These are phyloP conservation scores for Aureobasidium melanogenum DNA, from an alignment of 2,329 filamentous ascomycete genomes.

Conservation along the genomic window DNA sequence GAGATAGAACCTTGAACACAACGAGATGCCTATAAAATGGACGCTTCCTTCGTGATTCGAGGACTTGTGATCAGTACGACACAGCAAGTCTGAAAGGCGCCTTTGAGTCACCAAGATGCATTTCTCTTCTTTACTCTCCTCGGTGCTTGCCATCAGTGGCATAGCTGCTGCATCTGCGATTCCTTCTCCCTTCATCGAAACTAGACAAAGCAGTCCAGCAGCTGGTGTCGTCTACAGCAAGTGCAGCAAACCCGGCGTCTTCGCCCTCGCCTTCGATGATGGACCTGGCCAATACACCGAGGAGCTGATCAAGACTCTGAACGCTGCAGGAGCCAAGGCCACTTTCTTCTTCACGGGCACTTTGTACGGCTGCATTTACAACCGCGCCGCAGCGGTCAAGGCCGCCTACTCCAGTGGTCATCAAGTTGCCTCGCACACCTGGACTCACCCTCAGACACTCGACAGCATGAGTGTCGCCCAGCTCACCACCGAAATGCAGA, in stretches of 20 bases:
- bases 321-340: conserved; percentile 55
- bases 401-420: conserved; percentile 5
- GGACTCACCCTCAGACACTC: conserved; percentile 1
- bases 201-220: neutral
- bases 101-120: neutral
- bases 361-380: conserved; percentile 8
- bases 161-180: neutral
- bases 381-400: neutral
- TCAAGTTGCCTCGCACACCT: conserved; percentile 9
- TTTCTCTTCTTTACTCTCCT: neutral
- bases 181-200: neutral
- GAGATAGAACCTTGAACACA: neutral
- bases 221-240: conserved; percentile 4
- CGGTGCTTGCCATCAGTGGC: neutral
- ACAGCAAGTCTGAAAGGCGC: too few relatives aligned
- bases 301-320: conserved; percentile 60
- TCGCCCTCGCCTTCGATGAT: conserved; percentile 86
- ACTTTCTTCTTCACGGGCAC: conserved; percentile 82
- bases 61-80: too few relatives aligned
- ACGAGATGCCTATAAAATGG: neutral
- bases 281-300: conserved; percentile 64
- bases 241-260: conserved; percentile 30
- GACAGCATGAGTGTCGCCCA: neutral
- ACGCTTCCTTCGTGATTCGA: too few relatives aligned
- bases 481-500: neutral